Percentiles rank a stretch among this genome's conserved stretches.
These are phyloP conservation scores for Scytalidium sp. DNA, from an alignment of 2,329 filamentous ascomycete species.

Conservation along the genomic window DNA sequence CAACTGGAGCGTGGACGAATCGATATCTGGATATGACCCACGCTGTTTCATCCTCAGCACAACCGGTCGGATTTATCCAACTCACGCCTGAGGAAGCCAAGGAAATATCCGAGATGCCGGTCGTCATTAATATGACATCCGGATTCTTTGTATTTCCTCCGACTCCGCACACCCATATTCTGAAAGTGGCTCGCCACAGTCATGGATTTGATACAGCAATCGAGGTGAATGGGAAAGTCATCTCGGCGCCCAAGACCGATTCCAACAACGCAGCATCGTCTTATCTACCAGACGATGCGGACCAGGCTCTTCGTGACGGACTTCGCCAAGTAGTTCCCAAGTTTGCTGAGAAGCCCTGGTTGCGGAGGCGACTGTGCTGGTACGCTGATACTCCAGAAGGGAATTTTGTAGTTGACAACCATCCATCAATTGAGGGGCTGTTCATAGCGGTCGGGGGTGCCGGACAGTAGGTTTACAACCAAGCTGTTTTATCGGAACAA, in stretches of 20 bases:
- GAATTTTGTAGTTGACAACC: slow-evolving; percentile 58
- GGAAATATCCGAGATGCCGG: slow-evolving; percentile 63
- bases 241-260: slow-evolving; percentile 13
- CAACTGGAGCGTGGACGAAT: slow-evolving; percentile 1
- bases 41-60: slow-evolving; percentile 75
- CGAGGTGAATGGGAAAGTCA: neutral
- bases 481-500: neutral
- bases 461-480: neutral
- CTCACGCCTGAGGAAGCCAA: slow-evolving; percentile 70
- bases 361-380: slow-evolving; percentile 55
- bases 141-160: slow-evolving; percentile 77
- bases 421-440: slow-evolving; percentile 43
- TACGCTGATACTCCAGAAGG: slow-evolving; percentile 64
- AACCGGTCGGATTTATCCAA: slow-evolving; percentile 74
- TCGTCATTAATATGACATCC: slow-evolving; percentile 67
- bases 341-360: slow-evolving; percentile 49
- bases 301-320: slow-evolving; percentile 43
- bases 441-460: slow-evolving; percentile 46
- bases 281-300: slow-evolving; percentile 45
- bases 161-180: slow-evolving; percentile 38
- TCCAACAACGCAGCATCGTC: slow-evolving; percentile 15
- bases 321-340: slow-evolving; percentile 46
- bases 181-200: slow-evolving; percentile 60
- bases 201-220: slow-evolving; percentile 49
- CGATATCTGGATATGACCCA: slow-evolving; percentile 73